Evolutionary conservation across 2,329 filamentous ascomycete species (phyloP).

Genomic region (Huntiella savannae): DNA sequence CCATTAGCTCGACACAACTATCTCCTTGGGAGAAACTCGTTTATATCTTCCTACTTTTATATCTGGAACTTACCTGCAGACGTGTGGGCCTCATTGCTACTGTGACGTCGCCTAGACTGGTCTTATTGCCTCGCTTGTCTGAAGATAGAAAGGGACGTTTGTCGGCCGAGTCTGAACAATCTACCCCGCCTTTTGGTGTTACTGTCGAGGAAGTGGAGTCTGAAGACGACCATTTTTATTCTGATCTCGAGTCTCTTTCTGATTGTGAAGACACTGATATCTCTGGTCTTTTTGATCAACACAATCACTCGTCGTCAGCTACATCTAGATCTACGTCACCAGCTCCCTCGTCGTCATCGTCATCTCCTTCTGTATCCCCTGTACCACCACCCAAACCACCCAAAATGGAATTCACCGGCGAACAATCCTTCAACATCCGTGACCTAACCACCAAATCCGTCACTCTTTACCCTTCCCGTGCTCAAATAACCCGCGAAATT

Average conservation of each 20-base stretch:
- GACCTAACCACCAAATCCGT: conserved; percentile 41
- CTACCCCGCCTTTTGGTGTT: neutral
- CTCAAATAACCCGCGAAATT: conserved; percentile 42
- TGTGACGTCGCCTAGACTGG: too few relatives aligned
- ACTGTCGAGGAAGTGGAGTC: neutral
- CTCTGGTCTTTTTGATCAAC: neutral
- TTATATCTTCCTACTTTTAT: too few relatives aligned
- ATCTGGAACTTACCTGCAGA: too few relatives aligned
- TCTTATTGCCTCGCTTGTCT: too few relatives aligned
- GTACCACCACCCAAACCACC: neutral
- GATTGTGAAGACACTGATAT: neutral
- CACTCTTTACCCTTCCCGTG: conserved; percentile 41
- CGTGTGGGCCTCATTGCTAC: too few relatives aligned
- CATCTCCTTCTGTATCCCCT: too few relatives aligned
- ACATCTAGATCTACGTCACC: neutral
- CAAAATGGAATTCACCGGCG: conserved; percentile 1
- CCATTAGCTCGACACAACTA: too few relatives aligned
- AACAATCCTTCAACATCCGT: conserved; percentile 31
- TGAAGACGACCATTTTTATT: neutral
- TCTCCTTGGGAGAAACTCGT: too few relatives aligned
- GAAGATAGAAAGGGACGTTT: too few relatives aligned
- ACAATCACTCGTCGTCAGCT: neutral
- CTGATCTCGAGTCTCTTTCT: neutral
- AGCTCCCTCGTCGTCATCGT: neutral
- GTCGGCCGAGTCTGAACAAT: too few relatives aligned